Evolutionary conservation across 352 stramenopile genomes (phyloP), one percentile per base, ranked within the genome.

Genomic region (Phytophthora pinifolia): DNA sequence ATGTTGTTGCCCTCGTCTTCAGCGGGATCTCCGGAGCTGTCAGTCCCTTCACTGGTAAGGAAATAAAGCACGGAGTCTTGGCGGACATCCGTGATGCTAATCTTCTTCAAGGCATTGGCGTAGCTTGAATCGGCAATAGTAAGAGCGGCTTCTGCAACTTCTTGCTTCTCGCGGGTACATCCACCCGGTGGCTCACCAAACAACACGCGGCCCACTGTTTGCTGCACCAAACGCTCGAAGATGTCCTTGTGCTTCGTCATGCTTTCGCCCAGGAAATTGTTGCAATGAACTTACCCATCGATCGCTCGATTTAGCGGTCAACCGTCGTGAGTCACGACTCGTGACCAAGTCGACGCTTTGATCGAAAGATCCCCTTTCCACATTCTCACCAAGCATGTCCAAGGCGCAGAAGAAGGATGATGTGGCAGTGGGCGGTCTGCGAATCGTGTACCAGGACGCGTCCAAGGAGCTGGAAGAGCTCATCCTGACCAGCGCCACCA

Each of bases 361-460:
- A 55, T n/a, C 25, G 10, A 62, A 57, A 60, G 36, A 62, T 61
- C 42, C 18, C 20, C 35, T 41, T 41, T 15, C n/a, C n/a, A 25
- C 54, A 33, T 4, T 15, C 38, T 6, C 17, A 1, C 13, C 1
- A 3, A 46, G 17, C 37, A 89, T 89, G 79, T 92, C 82, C 18
- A 93, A 90, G 43, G 62, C 79, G 15, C 73, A 69, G 44, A 91
- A 91, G 82, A 90, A 91, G 50, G 83, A 92, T 54, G 81, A 93
- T 39, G 68, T 92, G 4, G 49, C 74, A 1, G 79, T 91, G 9
- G 83, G 83, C 10, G 64, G 64, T 4, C 65, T 93, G 37, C 72
- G 77, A 9, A 71, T 93, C 51, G 70, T 92, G 53, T 87, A 91
- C 63, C 59, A 83, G 41, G 79, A 92, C 57, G 74, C 73, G 4